These are phyloP conservation scores for Hypomyces rosellus DNA, from an alignment of 2,329 filamentous ascomycete genomes.

Conservation along the genomic window DNA sequence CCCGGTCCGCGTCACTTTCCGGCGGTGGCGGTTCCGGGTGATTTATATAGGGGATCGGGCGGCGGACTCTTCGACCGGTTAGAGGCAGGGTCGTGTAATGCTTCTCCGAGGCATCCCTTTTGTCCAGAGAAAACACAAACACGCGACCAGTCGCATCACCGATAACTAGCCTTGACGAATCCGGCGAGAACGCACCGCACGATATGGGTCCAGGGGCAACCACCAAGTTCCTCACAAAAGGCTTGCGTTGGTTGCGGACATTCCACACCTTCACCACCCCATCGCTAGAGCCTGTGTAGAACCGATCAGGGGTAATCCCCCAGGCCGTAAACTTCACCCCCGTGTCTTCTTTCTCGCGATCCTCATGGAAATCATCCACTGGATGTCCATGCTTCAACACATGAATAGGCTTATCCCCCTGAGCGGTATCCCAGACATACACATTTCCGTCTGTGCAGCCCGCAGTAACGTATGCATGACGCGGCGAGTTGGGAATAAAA, in stretches of 20 bases:
- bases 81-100: slow-evolving; percentile 33
- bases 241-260: slow-evolving; percentile 38
- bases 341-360: slow-evolving; percentile 50
- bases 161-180: slow-evolving; percentile 48
- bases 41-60: slow-evolving; percentile 42
- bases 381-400: slow-evolving; percentile 46
- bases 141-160: slow-evolving; percentile 58
- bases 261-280: slow-evolving; percentile 60
- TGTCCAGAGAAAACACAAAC: slow-evolving; percentile 46
- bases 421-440: slow-evolving; percentile 57
- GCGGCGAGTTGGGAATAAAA: slow-evolving; percentile 47
- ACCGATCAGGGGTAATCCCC: slow-evolving; percentile 49
- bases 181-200: slow-evolving; percentile 51
- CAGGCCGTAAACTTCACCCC: slow-evolving; percentile 60
- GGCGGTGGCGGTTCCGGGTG: slow-evolving; percentile 46
- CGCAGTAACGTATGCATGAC: slow-evolving; percentile 50
- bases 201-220: slow-evolving; percentile 51
- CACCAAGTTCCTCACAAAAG: slow-evolving; percentile 47
- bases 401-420: slow-evolving; percentile 50
- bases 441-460: slow-evolving; percentile 56
- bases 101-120: slow-evolving; percentile 31
- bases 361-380: slow-evolving; percentile 33
- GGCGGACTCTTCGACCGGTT: slow-evolving; percentile 31
- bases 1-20: slow-evolving; percentile 13
- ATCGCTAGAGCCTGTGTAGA: slow-evolving; percentile 60